Conservation (phyloP, 83 land plant genomes). For the Picea abies region DNA sequence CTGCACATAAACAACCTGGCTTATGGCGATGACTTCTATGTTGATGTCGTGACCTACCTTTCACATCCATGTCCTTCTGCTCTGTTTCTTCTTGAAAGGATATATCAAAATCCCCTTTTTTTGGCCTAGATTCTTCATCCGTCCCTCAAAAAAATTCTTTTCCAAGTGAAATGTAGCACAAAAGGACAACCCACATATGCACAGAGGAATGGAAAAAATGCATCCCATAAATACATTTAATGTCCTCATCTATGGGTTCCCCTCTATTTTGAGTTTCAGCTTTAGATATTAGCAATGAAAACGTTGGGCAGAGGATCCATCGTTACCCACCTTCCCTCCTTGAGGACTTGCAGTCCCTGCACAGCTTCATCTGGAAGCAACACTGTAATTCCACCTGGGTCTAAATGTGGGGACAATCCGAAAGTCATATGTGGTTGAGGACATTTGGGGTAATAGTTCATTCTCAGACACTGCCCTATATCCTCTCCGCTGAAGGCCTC, state of each 20-base stretch:
- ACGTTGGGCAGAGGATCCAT: neutral
- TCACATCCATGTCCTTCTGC: neutral
- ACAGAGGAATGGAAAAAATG: too few relatives aligned
- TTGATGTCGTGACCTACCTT: neutral
- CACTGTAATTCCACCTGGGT: slow-evolving; percentile 31
- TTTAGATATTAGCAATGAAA: slow-evolving; percentile 11
- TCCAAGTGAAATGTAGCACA: too few relatives aligned
- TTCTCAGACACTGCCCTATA: slow-evolving; percentile 48
- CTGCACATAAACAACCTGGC: slow-evolving; percentile 18
- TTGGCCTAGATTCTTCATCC: slow-evolving; percentile 2
- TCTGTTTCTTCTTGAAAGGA: neutral
- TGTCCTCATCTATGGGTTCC: too few relatives aligned
- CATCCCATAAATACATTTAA: too few relatives aligned
- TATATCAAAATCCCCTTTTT: neutral
- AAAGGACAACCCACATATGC: too few relatives aligned
- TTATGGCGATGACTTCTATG: neutral
- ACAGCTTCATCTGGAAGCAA: slow-evolving; percentile 5
- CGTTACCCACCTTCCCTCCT: neutral
- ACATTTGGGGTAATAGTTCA: slow-evolving; percentile 75
- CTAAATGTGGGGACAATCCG: slow-evolving; percentile 73
- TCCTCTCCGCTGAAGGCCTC: slow-evolving; percentile 37
- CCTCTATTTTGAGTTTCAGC: too few relatives aligned
- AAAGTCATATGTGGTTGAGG: slow-evolving; percentile 72
- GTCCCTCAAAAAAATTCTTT: too few relatives aligned
- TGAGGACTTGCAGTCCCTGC: slow-evolving; percentile 10